Base-by-base conservation (phyloP, 495 filamentous ascomycete genomes). In the Opeltia flavorubescens region DNA sequence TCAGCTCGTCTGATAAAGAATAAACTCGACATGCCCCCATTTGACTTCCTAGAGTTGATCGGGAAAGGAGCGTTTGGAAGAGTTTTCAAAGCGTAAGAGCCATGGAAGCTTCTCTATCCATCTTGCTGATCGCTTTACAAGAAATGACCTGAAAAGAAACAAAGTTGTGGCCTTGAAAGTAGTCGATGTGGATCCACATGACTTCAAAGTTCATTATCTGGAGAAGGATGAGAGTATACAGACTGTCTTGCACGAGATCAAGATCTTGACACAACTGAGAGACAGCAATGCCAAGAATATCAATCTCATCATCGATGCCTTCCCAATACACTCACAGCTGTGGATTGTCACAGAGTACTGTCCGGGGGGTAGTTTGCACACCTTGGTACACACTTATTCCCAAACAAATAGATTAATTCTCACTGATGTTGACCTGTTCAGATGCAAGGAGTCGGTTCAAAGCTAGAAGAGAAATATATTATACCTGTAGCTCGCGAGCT, bases 341-440 rank as follows among this genome's bases (percentile, higher is more conserved):
- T 98, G 91, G 91, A 80, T 98, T 62, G 80, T 95, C 47, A 93
- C 84, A 48, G 91, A 96, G 56, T 94, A 94, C 60, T 94, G 88
- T 53, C 87, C 86, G 23, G 91, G 91, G 47, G 91, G 91, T 25
- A 95, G 89, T 65, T 81, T 98, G n/a, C 76, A 84, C 40, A 95
- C 93, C 8, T 63, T 98, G 53, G 82, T 87, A 62, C 62, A 63
- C 55, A 23, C 2, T 3, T 33, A 7, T 27, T 13, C 34, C 12
- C 39, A 33, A 27, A 28, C 5, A 11, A 24, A 24, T 44, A 2
- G 8, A 49, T 34, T 13, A 15, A 17, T 30, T 18, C 27, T 21
- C 27, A 50, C 41, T 18, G 23, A 30, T 46, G 34, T 35, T 59
- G 38, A 58, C 29, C 5, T 50, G n/a, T 17, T 27, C 13, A 39